Evolutionary conservation across 208 protist species (phyloP).

Genomic region (Balamuthia mandrillaris): DNA sequence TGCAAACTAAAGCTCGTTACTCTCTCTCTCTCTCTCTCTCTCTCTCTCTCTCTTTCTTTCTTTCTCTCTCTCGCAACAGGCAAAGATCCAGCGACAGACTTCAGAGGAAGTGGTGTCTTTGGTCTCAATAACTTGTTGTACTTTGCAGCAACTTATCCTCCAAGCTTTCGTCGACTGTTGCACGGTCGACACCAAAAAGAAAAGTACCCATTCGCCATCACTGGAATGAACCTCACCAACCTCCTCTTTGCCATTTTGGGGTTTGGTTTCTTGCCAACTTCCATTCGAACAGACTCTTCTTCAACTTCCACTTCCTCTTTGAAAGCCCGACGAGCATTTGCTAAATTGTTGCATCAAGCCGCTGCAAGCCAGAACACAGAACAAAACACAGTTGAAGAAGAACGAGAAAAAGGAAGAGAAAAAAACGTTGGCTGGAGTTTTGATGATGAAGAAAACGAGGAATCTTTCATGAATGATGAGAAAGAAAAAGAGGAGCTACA

Average conservation of each 20-base stretch:
- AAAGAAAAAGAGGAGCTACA: background rate
- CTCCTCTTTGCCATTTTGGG: constrained; percentile 14
- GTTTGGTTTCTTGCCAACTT: background rate
- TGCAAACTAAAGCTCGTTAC: too few relatives aligned
- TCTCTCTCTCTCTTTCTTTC: background rate
- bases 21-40: too few relatives aligned
- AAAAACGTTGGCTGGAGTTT: background rate
- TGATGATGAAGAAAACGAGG: too few relatives aligned
- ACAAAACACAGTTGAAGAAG: background rate
- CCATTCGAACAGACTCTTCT: background rate
- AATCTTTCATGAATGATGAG: too few relatives aligned
- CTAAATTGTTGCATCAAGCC: too few relatives aligned
- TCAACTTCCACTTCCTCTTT: background rate
- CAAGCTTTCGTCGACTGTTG: background rate
- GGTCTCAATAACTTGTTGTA: background rate
- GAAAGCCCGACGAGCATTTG: too few relatives aligned
- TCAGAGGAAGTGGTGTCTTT: constrained; percentile 10
- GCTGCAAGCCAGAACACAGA: background rate
- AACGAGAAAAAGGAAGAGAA: background rate
- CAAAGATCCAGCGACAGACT: constrained; percentile 1
- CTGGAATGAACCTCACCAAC: constrained; percentile 21
- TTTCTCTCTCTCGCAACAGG: background rate
- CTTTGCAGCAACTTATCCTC: background rate
- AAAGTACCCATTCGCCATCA: constrained; percentile 20
- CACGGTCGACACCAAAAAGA: background rate